Base-by-base conservation (phyloP, 31 red algal genomes). In the Bonnemaisonia californica region DNA sequence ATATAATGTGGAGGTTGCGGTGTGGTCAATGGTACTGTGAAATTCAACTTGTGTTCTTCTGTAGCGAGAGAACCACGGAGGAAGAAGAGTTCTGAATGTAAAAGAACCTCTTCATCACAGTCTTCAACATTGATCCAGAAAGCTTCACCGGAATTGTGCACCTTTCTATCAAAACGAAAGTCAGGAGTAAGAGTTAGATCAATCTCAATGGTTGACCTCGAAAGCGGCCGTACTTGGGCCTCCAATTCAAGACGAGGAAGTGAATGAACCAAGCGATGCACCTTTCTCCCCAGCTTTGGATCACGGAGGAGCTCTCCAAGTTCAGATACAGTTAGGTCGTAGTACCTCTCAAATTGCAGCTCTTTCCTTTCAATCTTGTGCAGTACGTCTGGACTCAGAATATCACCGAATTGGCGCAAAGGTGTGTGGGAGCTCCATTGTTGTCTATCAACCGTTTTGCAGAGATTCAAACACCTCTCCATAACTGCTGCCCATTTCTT, bases 351-450 rank as follows among this genome's bases (percentile, higher is more conserved):
- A 60, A 94, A 89, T 31, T 65, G 35, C 31, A 93, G 65, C 56
- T 98, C 95, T 70, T 98, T 98, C 41, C 95, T 77, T 67, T 98
- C 95, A 55, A 98, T 85, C 57, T 77, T 76, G 64, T 84, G 77
- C 4, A 98, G 57, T 16, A 90, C 80, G 21, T 94, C 91, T 35
- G 74, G 81, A 28, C 74, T 75, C 2, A 92, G 11, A 34, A 39
- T 41, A 33, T 40, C 21, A 4, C 54, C 57, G 42, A 96, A 96
- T 62, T 96, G 93, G 33, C 93, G 87, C 7, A 98, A 79, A 41
- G 91, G 77, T 23, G 87, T 90, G 56, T 94, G 91, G 12, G 87
- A 84, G 2, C 55, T 69, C 88, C 87, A 89, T 74, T 91, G 87
- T 26, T 77, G 83, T n/a, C 19, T n/a, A 40, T 72, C 54, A 1